phyloP scores from a whole-genome alignment of 2,329 filamentous ascomycete species.

The Fusarium verrucosum region DNA sequence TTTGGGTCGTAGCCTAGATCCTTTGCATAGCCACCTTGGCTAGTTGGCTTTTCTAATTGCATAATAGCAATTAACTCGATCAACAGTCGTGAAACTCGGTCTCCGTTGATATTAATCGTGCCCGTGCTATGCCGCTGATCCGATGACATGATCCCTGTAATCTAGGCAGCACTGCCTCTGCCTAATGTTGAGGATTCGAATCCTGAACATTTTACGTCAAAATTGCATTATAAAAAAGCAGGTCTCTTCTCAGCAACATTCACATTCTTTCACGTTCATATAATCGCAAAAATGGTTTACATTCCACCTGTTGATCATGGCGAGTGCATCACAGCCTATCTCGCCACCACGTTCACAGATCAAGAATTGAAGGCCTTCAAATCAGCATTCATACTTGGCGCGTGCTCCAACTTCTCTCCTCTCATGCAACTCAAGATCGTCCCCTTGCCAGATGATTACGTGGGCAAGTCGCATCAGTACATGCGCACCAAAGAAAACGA shows the following conservation, averaged over 20 bases:
- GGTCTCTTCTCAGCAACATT: background rate
- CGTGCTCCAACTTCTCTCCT: background rate
- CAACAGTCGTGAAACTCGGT: too few species aligned
- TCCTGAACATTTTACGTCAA: too few species aligned
- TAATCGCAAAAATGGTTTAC: background rate
- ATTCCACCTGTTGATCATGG: background rate
- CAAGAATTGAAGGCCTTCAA: background rate
- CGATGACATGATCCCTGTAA: too few species aligned
- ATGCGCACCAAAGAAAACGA: background rate
- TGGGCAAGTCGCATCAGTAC: constrained; percentile 1
- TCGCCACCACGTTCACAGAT: background rate
- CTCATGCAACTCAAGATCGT: background rate
- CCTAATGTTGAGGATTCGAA: background rate
- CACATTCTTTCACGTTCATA: background rate
- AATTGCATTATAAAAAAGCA: background rate
- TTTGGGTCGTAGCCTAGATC: constrained; percentile 43
- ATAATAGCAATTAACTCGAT: background rate
- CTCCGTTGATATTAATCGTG: background rate
- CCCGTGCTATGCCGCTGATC: background rate
- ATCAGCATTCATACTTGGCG: background rate
- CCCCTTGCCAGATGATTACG: background rate
- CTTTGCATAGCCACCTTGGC: constrained; percentile 5
- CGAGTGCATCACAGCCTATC: constrained; percentile 1
- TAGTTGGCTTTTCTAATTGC: background rate
- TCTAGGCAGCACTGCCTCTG: background rate